These are phyloP conservation scores for Rhizophagus clarus DNA, from an alignment of 192 early-diverging fungal species.

Conservation along the genomic window DNA sequence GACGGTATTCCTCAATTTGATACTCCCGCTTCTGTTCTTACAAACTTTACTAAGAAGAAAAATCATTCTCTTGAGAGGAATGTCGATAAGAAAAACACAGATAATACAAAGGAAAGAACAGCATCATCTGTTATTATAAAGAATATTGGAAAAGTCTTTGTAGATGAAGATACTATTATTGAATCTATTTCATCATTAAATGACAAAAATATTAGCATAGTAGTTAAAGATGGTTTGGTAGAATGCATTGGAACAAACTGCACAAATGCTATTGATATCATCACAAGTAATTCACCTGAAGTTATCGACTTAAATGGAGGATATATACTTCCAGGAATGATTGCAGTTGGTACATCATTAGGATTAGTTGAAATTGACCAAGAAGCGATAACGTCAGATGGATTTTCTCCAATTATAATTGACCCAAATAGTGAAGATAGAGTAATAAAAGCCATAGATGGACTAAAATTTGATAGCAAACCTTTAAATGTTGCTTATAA, in stretches of 20 bases:
- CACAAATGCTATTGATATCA: conserved; percentile 32
- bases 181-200: background rate
- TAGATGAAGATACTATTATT: conserved; percentile 5
- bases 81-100: conserved; percentile 7
- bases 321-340: conserved; percentile 61
- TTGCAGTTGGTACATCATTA: conserved; percentile 58
- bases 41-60: background rate
- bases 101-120: conserved; percentile 31
- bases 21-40: conserved; percentile 1
- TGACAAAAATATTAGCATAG: conserved; percentile 32
- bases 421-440: conserved; percentile 36
- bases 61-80: background rate
- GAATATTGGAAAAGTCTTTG: conserved; percentile 46
- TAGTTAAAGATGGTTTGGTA: conserved; percentile 40
- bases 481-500: conserved; percentile 60
- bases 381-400: conserved; percentile 65
- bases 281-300: conserved; percentile 13
- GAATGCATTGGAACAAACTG: conserved; percentile 39
- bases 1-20: conserved; percentile 70
- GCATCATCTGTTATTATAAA: conserved; percentile 44
- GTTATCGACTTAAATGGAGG: conserved; percentile 59
- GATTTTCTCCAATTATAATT: conserved; percentile 32
- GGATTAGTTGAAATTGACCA: conserved; percentile 68
- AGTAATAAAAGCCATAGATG: conserved; percentile 60
- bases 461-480: conserved; percentile 59